phyloP scores from a whole-genome alignment of 2,329 filamentous ascomycete species.

The Pseudogymnoascus sp. region DNA sequence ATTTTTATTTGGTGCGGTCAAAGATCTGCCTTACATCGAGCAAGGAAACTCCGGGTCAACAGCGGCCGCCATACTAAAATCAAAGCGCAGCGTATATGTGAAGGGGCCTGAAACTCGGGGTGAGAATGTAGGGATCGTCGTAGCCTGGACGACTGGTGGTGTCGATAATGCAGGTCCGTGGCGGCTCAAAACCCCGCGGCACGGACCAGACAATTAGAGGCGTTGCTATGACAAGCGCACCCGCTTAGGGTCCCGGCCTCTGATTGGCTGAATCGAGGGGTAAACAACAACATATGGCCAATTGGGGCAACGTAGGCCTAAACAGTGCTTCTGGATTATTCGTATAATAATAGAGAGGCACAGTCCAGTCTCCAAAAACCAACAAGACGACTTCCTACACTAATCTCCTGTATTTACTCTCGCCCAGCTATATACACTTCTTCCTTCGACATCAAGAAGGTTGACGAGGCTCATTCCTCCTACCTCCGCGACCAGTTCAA shows the following conservation, averaged over 20 bases:
- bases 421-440: background rate
- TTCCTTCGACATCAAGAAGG: background rate
- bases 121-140: background rate
- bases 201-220: constrained; percentile 4
- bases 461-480: background rate
- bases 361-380: constrained; percentile 2
- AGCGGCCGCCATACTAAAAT: background rate
- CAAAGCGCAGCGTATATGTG: background rate
- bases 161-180: constrained; percentile 4
- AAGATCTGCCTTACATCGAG: constrained; percentile 44
- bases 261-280: constrained; percentile 4
- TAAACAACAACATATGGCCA: constrained; percentile 10
- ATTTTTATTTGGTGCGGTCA: background rate
- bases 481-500: background rate
- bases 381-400: background rate
- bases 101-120: constrained; percentile 2
- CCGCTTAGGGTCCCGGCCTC: background rate
- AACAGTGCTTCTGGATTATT: constrained; percentile 6
- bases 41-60: constrained; percentile 50
- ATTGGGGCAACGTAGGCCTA: constrained; percentile 3
- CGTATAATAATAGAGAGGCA: constrained; percentile 7
- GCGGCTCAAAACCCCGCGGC: constrained; percentile 4
- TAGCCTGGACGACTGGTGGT: constrained; percentile 4
- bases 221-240: constrained; percentile 9
- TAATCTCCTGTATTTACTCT: constrained; percentile 1